phyloP scores from a whole-genome alignment of 139 green algal species.

The Chlamydomonas sp. region DNA sequence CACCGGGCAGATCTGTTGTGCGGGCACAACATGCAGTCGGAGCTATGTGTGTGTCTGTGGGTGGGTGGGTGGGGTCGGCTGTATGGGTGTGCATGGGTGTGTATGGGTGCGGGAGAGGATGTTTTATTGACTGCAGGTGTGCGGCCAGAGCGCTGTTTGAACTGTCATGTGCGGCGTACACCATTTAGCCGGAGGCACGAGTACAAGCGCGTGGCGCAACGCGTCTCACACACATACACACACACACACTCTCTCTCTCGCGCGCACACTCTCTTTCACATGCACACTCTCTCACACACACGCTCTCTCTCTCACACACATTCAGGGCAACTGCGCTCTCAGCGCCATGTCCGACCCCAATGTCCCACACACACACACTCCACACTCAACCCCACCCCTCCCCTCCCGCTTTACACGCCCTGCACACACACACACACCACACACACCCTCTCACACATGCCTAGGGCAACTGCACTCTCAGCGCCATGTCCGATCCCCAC shows the following conservation, averaged over 20 bases:
- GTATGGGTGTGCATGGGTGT: too few relatives aligned
- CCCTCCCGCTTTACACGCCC: not conserved
- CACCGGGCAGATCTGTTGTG: too few relatives aligned
- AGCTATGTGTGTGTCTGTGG: too few relatives aligned
- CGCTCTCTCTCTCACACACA: not conserved
- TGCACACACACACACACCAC: not conserved
- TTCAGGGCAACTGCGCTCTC: conserved; percentile 52
- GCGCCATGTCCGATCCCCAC: conserved; percentile 65
- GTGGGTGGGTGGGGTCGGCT: too few relatives aligned
- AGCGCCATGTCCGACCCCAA: conserved; percentile 67
- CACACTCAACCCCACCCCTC: not conserved
- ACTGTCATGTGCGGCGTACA: too few relatives aligned
- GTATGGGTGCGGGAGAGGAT: too few relatives aligned
- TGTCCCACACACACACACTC: conserved; percentile 16
- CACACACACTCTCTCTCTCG: conserved; percentile 12
- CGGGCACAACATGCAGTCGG: too few relatives aligned
- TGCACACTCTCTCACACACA: not conserved
- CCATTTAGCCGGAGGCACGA: too few relatives aligned
- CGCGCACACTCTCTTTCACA: conserved; percentile 13
- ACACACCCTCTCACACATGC: not conserved
- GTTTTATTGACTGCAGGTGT: too few relatives aligned
- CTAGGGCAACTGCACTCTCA: conserved; percentile 54
- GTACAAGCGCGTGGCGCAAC: too few relatives aligned
- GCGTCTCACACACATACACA: conserved; percentile 21
- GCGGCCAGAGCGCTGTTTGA: too few relatives aligned